phyloP scores from a whole-genome alignment of 129 eudicot genomes.

The Calendula officinalis region DNA sequence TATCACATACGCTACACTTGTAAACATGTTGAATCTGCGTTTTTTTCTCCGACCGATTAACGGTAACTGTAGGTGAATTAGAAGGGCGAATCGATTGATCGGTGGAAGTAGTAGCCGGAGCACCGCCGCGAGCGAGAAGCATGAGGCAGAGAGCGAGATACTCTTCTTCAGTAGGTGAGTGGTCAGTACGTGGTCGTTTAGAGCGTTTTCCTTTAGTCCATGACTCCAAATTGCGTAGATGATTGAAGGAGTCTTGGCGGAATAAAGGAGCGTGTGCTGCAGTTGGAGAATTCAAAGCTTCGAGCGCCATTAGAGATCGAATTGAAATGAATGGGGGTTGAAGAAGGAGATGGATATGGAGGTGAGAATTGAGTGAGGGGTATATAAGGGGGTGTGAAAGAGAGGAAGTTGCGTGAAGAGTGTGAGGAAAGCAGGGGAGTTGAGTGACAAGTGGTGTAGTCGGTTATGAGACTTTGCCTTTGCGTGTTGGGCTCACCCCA shows the following conservation, averaged over 20 bases:
- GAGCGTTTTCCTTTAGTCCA: slow-evolving; percentile 41
- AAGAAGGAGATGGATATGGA: background rate
- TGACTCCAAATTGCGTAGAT: slow-evolving; percentile 7
- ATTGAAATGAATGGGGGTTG: background rate
- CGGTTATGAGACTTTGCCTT: slow-evolving; percentile 29
- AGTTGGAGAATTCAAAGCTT: slow-evolving; percentile 32
- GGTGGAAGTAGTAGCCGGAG: background rate
- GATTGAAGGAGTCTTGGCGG: slow-evolving; percentile 26
- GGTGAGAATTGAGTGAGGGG: slow-evolving; percentile 5
- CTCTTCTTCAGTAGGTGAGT: slow-evolving; percentile 35
- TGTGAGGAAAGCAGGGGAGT: slow-evolving; percentile 19
- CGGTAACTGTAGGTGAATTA: too few relatives aligned
- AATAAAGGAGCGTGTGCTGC: slow-evolving; percentile 6
- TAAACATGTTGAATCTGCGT: slow-evolving; percentile 9
- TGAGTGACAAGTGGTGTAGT: slow-evolving; percentile 37
- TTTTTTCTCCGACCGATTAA: too few relatives aligned
- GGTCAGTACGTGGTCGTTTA: slow-evolving; percentile 31
- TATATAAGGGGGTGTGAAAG: background rate
- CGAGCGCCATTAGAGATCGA: slow-evolving; percentile 23
- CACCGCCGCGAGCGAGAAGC: slow-evolving; percentile 37
- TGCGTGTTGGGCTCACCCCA: slow-evolving; percentile 26
- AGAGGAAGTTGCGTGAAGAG: slow-evolving; percentile 26
- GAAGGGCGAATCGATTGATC: background rate
- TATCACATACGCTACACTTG: slow-evolving; percentile 67
- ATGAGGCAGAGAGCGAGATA: slow-evolving; percentile 47